Percentiles rank a stretch among this genome's conserved stretches.
phyloP scores from a whole-genome alignment of 1,284 basidiomycete genomes.

The Agaricales sp. region DNA sequence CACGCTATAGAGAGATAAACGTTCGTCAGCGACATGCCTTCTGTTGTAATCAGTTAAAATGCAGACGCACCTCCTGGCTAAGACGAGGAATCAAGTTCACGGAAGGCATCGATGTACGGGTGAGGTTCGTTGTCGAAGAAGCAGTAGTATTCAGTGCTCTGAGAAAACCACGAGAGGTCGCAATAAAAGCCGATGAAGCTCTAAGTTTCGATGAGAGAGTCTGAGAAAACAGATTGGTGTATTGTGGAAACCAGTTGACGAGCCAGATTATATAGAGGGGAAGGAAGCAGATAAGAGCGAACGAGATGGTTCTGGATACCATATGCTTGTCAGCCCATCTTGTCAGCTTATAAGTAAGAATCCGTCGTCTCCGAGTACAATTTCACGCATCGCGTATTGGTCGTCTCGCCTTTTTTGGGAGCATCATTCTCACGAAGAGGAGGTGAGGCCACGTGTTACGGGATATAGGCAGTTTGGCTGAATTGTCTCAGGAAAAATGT shows the following conservation, averaged over 20 bases:
- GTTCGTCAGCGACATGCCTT: no score
- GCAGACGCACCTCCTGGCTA: conserved; percentile 26
- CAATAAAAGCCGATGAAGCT: conserved; percentile 20
- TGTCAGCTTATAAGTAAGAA: not conserved
- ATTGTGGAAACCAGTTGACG: not conserved
- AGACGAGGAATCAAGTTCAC: conserved; percentile 24
- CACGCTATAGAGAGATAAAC: not conserved
- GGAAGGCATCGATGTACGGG: conserved; percentile 4
- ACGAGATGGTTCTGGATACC: conserved; percentile 17
- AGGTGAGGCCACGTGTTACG: no score
- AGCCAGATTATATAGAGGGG: conserved; percentile 30
- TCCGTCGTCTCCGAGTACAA: not conserved
- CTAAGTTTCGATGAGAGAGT: conserved; percentile 17
- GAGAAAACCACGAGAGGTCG: conserved; percentile 18
- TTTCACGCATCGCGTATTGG: not conserved
- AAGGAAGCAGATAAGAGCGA: conserved; percentile 25
- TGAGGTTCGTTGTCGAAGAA: conserved; percentile 4
- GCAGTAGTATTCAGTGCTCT: conserved; percentile 12
- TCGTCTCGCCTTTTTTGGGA: not conserved
- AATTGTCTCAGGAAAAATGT: no score
- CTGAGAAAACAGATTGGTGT: conserved; percentile 14
- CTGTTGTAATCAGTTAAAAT: not conserved
- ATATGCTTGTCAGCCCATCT: not conserved
- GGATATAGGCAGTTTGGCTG: no score
- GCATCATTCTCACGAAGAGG: not conserved